Base-by-base conservation (phyloP, 2,329 filamentous ascomycete species). In the Dactylonectria estremocensis region DNA sequence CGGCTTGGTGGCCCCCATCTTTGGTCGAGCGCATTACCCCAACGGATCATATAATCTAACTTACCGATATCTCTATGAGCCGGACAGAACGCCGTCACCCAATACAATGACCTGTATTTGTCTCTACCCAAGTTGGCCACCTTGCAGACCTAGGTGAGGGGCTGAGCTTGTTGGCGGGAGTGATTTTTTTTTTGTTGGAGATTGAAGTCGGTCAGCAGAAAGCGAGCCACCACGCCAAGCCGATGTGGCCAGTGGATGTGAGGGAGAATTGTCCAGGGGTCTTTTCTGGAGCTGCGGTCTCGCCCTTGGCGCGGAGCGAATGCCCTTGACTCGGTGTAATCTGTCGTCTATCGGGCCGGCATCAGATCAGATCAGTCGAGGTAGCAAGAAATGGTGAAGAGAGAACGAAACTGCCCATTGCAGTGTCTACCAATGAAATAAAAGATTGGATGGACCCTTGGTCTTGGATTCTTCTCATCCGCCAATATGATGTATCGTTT, bases 41-140 rank as follows among this genome's bases (percentile, higher is more conserved):
- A 75, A 72, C 67, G 43, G 55, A 66, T 57, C 57, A 53, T 74
- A 68, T 74, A 72, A 71, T 73, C 66, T 65, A 72, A 71, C 70
- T 64, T 65, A 66, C 52, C 50, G 66, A 65, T 74, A 74, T 72
- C 68, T 69, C 46, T 31, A 59, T 57, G 46, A 48, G 20, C 67
- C 53, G 72, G 70, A 57, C 56, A 69, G 70, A 68, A 54, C 64
- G 69, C 60, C 54, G 62, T 71, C 69, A 67, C 67, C 64, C 72
- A 69, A 74, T 74, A 64, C 64, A 35, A 69, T 74, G 71, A 71
- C 64, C 64, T 69, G 58, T 69, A 63, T 61, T 67, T 74, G 61
- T 57, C 45, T 37, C 33, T 57, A 48, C 46, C 16, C n/a, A 18
- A 28, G 24, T 33, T 18, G 49, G 24, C 16, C 8, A 33, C 5